These are phyloP conservation scores for Gnomoniopsis sp. DNA, from an alignment of 2,329 filamentous ascomycete genomes.

Conservation along the genomic window DNA sequence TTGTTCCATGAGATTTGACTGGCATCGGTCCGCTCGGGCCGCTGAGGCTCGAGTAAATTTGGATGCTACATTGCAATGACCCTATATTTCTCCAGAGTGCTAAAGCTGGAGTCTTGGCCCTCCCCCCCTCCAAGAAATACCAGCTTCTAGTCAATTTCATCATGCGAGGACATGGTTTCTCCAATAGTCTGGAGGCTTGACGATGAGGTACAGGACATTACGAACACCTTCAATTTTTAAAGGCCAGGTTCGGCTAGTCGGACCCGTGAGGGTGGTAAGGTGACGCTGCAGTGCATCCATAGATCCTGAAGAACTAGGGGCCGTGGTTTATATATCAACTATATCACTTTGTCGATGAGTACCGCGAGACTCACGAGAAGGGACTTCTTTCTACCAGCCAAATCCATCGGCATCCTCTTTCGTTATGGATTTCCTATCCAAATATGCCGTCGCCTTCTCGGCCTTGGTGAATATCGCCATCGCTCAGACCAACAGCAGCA, in stretches of 20 bases:
- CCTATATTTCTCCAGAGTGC: not conserved
- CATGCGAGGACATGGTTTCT: constrained; percentile 17
- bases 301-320: not conserved
- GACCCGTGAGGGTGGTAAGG: constrained; percentile 1
- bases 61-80: not conserved
- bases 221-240: not conserved
- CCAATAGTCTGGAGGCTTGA: constrained; percentile 9
- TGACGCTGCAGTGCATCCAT: not conserved
- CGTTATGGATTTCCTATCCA: not conserved
- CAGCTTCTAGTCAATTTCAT: not conserved
- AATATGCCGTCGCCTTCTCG: constrained; percentile 10
- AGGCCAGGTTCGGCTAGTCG: not conserved
- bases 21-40: constrained; percentile 9
- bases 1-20: not conserved
- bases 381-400: not conserved
- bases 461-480: constrained; percentile 13
- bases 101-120: not conserved
- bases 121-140: not conserved
- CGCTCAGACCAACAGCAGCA: constrained; percentile 15
- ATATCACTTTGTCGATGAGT: not conserved
- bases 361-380: not conserved
- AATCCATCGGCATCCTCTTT: not conserved
- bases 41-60: constrained; percentile 4
- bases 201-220: not conserved
- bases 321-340: constrained; percentile 1